phyloP scores from a whole-genome alignment of 345 rosid genomes.

The Corchorus capsularis region DNA sequence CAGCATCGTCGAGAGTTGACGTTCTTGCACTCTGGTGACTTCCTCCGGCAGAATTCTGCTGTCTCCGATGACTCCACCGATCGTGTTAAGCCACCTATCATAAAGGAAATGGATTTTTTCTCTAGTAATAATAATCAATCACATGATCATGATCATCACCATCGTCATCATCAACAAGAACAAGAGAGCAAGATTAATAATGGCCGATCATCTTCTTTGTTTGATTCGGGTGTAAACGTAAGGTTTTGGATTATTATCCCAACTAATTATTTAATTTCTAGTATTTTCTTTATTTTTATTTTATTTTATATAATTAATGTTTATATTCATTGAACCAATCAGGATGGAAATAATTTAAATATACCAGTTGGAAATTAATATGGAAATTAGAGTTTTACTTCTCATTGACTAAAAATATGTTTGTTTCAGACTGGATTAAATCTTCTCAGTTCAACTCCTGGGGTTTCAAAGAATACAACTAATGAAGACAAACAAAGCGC shows the following conservation, averaged over 20 bases:
- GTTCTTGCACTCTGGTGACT: conserved; percentile 58
- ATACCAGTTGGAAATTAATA: background rate
- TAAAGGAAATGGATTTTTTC: conserved; percentile 88
- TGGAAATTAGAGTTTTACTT: conserved; percentile 10
- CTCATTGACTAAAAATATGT: background rate
- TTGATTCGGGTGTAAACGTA: conserved; percentile 55
- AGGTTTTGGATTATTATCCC: conserved; percentile 29
- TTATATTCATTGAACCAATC: background rate
- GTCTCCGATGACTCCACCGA: conserved; percentile 29
- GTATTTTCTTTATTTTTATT: background rate
- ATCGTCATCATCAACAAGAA: background rate
- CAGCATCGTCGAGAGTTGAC: conserved; percentile 52
- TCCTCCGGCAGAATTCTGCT: conserved; percentile 32
- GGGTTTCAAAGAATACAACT: conserved; percentile 35
- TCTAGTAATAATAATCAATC: conserved; percentile 37
- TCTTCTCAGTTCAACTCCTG: conserved; percentile 49
- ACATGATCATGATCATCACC: conserved; percentile 17
- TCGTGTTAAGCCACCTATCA: conserved; percentile 31
- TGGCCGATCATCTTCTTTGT: conserved; percentile 27
- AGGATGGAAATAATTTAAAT: background rate
- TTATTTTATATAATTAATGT: no score
- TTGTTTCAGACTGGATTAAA: conserved; percentile 53
- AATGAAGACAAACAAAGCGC: conserved; percentile 38
- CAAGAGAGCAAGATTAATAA: conserved; percentile 29
- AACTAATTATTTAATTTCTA: background rate